phyloP scores from a whole-genome alignment of 108 stramenopile genomes.

The Tribonema minus region DNA sequence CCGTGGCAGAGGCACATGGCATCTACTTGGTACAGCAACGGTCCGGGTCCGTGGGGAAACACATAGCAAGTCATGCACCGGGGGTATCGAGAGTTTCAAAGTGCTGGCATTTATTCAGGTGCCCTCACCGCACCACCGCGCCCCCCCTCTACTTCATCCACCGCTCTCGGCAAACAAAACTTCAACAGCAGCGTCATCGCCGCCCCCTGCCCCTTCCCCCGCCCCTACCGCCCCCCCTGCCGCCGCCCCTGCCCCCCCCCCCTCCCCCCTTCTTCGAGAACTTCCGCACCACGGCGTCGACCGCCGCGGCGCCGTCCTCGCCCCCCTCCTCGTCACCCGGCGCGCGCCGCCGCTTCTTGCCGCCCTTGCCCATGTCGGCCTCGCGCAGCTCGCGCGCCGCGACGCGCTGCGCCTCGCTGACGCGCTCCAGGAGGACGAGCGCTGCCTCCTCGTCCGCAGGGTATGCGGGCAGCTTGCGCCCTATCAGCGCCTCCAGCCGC shows the following conservation, averaged over 20 bases:
- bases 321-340: constrained; percentile 1
- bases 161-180: too few species aligned
- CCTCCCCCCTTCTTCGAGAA: constrained; percentile 1
- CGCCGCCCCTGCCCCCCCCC: constrained; percentile 6
- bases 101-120: too few species aligned
- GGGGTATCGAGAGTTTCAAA: too few species aligned
- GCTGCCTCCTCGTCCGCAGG: constrained; percentile 62
- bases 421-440: constrained; percentile 84
- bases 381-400: constrained; percentile 52
- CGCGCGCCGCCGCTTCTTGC: not conserved
- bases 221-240: constrained; percentile 3
- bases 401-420: constrained; percentile 89
- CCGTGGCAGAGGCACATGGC: too few species aligned
- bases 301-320: constrained; percentile 25
- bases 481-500: constrained; percentile 77
- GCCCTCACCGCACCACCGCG: too few species aligned
- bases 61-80: too few species aligned
- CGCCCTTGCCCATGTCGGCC: constrained; percentile 11
- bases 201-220: not conserved
- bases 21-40: too few species aligned
- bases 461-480: constrained; percentile 63
- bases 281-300: constrained; percentile 1
- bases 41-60: too few species aligned
- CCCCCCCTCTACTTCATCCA: too few species aligned
- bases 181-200: too few species aligned